Evolutionary conservation across 345 rosid species (phyloP), one percentile per base, ranked within the genome.

Genomic region (Camelina sativa): DNA sequence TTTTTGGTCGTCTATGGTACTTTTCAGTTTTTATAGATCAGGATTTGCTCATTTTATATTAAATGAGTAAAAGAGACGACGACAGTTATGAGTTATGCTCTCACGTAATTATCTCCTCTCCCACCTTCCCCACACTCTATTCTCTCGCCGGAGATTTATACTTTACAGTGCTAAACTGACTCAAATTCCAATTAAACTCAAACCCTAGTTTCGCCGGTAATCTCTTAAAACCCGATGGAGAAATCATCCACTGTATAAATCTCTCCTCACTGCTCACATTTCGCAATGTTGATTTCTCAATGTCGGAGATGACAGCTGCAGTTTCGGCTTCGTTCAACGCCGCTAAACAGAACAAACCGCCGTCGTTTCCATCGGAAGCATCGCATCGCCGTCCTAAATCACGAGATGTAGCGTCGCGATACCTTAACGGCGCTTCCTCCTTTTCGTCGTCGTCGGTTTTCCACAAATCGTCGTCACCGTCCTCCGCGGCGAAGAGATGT

Each of bases 321-420:
- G 85, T 86, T 63, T 89, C 96, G 17, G 74, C 84, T 41, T 57
- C 87, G 52, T 56, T 80, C 66, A 90, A 76, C 74, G 66, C 85
- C 70, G 54, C 79, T 30, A 62, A 73, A 10, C 80, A 76, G 8
- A 87, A 44, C 56, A 80, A 74, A 71, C 79, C 74, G 60, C 89
- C 86, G 6, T 59, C 44, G 25, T 35, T 59, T 59, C 93, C 95
- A 15, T 82, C 89, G 46, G 93, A 90, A 54, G 8, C 68, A 22
- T 1, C 83, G 20, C 79, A 84, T 30, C 96, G 87, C 65, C 89
- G 93, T 2, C 85, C 86, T 0, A 88, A 85, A 77, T 65, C 88
- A 6, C 86, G 95, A 11, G 93, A 87, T 40, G 93, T 94, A 79
- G 79, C 86, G 11, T 94, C 96, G 67, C 96, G 98, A 3, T 91